Base-by-base conservation (phyloP, 345 rosid genomes). In the Eutrema heterophyllum region DNA sequence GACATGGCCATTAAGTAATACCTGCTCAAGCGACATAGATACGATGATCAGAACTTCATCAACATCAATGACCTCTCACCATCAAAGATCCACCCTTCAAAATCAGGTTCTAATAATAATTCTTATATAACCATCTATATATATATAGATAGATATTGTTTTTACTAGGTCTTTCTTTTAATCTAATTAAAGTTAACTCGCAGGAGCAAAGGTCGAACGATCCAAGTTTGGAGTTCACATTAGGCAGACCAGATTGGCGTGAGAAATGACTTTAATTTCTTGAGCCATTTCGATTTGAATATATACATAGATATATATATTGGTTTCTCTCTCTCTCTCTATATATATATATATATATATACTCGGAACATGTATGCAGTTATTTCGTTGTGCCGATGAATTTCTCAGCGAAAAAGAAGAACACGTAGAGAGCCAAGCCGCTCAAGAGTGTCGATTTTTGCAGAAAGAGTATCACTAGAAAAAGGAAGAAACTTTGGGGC, bases 161-260 rank as follows among this genome's bases (percentile, higher is more conserved):
- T 44, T 35, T 52, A 52, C 39, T 62, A 57, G 48, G 12, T 15
- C n/a, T 8, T 16, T 24, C 2, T 5, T 10, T 26, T 7, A 8
- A n/a, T 13, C 48, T 48, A 36, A 46, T 10, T 10, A 63, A 68
- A 36, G 38, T 30, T 2, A 38, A 27, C 4, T 63, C 5, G 54
- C 56, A 77, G 80, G 76, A 77, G 10, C 68, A 57, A 64, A 64
- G 66, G 45, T 64, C 55, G 2, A 70, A 70, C 29, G 80, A 76
- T 64, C 88, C 88, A 35, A 84, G 87, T 80, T 83, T 88, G 83
- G 93, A 88, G 81, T 86, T 88, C 75, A 86, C 93, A 26, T 77
- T 88, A 74, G 93, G 93, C 54, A 82, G 87, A 86, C 91, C 91
- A 50, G 89, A 86, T 65, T 86, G 93, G 91, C 89, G 82, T 15